These are phyloP conservation scores for Andrographis paniculata DNA, from an alignment of 305 asterid genomes.

Conservation along the genomic window DNA sequence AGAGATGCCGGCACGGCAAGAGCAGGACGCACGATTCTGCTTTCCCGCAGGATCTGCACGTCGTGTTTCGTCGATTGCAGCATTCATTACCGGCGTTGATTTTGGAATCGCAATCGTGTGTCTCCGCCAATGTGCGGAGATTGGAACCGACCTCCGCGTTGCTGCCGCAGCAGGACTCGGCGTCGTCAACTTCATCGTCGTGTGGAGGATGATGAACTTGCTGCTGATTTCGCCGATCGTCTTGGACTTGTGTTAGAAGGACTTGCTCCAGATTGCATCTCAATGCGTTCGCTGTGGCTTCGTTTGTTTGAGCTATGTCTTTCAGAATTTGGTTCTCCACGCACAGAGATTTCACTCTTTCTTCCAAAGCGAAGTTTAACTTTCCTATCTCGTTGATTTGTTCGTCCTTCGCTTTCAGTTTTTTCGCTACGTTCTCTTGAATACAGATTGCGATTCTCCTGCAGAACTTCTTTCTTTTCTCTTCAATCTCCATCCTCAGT, in stretches of 20 bases:
- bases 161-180: slow-evolving; percentile 70
- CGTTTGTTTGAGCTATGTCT: slow-evolving; percentile 68
- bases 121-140: slow-evolving; percentile 20
- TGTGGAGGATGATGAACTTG: too few species aligned
- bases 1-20: slow-evolving; percentile 82
- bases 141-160: too few species aligned
- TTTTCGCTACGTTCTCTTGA: slow-evolving; percentile 38
- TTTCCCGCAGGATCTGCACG: slow-evolving; percentile 63
- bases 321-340: slow-evolving; percentile 73
- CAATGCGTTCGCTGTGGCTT: slow-evolving; percentile 62
- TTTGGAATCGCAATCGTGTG: background rate
- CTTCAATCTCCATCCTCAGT: slow-evolving; percentile 49
- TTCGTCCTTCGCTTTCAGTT: slow-evolving; percentile 49
- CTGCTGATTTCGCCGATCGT: slow-evolving; percentile 20
- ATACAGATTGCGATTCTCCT: slow-evolving; percentile 44
- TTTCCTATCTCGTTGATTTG: slow-evolving; percentile 54
- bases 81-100: too few species aligned
- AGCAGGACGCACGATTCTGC: slow-evolving; percentile 67
- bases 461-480: slow-evolving; percentile 38
- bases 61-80: slow-evolving; percentile 12
- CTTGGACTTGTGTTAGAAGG: slow-evolving; percentile 45
- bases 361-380: slow-evolving; percentile 59
- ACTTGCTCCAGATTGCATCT: slow-evolving; percentile 62
- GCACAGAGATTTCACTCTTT: slow-evolving; percentile 50
- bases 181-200: slow-evolving; percentile 36